phyloP scores from a whole-genome alignment of 768 basidiomycete species.

The Russula vinacea region DNA sequence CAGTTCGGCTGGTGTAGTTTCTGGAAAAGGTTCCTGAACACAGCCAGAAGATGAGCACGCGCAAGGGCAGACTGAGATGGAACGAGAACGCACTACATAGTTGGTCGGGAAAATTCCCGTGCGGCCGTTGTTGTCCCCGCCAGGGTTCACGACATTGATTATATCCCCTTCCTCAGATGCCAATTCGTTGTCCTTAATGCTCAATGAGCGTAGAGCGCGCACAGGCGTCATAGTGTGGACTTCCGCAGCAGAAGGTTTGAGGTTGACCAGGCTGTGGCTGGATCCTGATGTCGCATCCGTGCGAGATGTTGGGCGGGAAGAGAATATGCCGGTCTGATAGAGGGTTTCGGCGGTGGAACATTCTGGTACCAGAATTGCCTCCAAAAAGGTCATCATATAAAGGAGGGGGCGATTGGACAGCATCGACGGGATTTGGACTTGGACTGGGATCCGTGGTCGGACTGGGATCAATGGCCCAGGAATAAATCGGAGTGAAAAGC shows the following conservation, averaged over 20 bases:
- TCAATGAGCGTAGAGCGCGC: conserved; percentile 86
- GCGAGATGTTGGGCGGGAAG: too few species aligned
- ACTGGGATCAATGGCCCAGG: too few species aligned
- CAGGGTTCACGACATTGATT: conserved; percentile 91
- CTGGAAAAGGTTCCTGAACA: conserved; percentile 77
- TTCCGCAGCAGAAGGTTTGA: conserved; percentile 30
- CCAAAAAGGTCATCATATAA: too few species aligned
- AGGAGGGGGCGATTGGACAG: too few species aligned
- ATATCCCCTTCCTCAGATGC: conserved; percentile 89
- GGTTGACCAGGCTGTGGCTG: too few species aligned
- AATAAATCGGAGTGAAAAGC: too few species aligned
- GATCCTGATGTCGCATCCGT: too few species aligned
- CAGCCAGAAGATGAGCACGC: neutral
- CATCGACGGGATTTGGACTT: too few species aligned
- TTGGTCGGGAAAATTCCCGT: conserved; percentile 97
- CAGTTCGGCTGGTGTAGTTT: conserved; percentile 73
- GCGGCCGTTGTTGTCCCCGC: conserved; percentile 84
- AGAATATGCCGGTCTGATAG: too few species aligned
- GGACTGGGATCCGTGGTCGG: too few species aligned
- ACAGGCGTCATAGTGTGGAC: conserved; percentile 68
- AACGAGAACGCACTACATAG: conserved; percentile 67
- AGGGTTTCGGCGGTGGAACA: conserved; percentile 28
- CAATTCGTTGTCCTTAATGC: conserved; percentile 83
- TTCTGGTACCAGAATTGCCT: conserved; percentile 33
- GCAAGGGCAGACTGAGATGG: neutral